Evolutionary conservation across 78 protist species (phyloP).

Genomic region (Emiliania huxleyi): DNA sequence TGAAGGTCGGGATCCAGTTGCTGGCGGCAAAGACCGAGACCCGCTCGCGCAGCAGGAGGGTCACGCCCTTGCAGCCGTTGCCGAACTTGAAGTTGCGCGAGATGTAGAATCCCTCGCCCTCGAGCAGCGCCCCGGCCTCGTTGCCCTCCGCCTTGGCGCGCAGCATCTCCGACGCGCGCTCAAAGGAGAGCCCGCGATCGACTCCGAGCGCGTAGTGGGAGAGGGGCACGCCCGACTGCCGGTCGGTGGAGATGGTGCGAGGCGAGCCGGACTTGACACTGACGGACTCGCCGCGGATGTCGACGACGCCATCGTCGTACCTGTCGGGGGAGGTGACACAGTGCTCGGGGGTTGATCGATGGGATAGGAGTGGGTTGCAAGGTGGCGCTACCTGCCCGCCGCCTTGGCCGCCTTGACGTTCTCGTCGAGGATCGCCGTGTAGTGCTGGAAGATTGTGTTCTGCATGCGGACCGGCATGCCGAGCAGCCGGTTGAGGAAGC

Average conservation of each 20-base stretch:
- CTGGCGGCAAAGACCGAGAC: neutral
- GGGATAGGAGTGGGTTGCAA: no score
- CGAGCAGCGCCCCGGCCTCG: neutral
- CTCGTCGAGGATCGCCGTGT: neutral
- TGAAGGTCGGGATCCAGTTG: neutral
- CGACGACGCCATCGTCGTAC: constrained; percentile 13
- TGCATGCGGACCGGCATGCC: neutral
- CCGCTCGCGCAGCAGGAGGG: neutral
- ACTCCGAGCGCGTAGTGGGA: neutral
- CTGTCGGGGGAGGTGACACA: no score
- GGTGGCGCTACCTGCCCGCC: no score
- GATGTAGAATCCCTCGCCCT: neutral
- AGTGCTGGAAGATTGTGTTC: neutral
- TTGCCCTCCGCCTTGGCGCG: neutral
- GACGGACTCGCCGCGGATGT: neutral
- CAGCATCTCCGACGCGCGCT: neutral
- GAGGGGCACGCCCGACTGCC: neutral
- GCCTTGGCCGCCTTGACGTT: neutral
- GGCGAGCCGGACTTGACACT: no score
- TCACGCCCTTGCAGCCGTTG: neutral
- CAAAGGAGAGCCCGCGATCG: neutral
- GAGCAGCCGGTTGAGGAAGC: neutral
- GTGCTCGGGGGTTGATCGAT: no score
- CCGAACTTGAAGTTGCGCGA: neutral
- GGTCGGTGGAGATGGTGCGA: neutral